phyloP scores from a whole-genome alignment of 768 basidiomycete species.

The Chalciporus sphaerocephalus region DNA sequence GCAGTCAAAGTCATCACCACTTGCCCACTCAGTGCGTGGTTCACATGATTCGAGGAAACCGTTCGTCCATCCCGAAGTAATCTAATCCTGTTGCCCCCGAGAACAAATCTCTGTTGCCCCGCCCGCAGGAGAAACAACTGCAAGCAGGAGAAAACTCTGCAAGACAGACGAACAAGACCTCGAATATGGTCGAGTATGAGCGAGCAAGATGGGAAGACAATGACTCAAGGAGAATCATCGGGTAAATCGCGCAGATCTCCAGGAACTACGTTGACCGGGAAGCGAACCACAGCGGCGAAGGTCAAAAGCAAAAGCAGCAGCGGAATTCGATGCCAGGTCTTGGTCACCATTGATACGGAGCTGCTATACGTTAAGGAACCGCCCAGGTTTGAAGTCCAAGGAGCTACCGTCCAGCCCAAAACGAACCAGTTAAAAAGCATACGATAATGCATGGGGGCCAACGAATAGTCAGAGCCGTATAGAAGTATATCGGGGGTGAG shows the following conservation, averaged over 20 bases:
- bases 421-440: constrained; percentile 17
- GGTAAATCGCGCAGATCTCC: constrained; percentile 5
- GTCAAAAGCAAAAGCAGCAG: constrained; percentile 11
- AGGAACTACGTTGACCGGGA: constrained; percentile 9
- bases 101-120: constrained; percentile 55
- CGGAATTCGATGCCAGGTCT: constrained; percentile 30
- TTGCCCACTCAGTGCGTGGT: constrained; percentile 23
- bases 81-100: constrained; percentile 39
- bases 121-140: constrained; percentile 44
- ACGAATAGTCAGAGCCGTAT: constrained; percentile 36
- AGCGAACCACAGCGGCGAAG: constrained; percentile 26
- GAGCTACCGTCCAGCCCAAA: constrained; percentile 7
- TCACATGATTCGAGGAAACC: constrained; percentile 4
- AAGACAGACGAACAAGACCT: constrained; percentile 8
- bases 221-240: constrained; percentile 9
- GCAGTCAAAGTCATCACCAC: constrained; percentile 10
- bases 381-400: constrained; percentile 1
- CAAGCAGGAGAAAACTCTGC: constrained; percentile 23
- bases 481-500: constrained; percentile 20
- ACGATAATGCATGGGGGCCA: constrained; percentile 26
- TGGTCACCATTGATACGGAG: constrained; percentile 17
- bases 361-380: not conserved
- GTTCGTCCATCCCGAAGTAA: constrained; percentile 21
- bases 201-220: constrained; percentile 3
- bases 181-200: constrained; percentile 17